phyloP scores from a whole-genome alignment of 139 green algal species.

The Chlorella vulgaris region DNA sequence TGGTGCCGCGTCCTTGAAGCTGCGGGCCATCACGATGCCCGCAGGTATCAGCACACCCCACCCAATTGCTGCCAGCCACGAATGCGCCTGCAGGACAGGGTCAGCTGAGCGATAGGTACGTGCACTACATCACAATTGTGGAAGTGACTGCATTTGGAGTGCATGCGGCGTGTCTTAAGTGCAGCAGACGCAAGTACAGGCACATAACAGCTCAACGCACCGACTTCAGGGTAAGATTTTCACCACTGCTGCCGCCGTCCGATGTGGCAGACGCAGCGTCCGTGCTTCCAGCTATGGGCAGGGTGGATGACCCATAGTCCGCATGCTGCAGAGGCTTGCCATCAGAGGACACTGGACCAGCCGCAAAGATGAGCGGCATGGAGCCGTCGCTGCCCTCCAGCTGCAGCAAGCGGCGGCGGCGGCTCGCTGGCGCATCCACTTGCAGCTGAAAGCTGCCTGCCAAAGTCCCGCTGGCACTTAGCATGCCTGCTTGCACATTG shows the following conservation, averaged over 20 bases:
- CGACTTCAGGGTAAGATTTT: too few relatives aligned
- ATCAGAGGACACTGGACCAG: slow-evolving; percentile 8
- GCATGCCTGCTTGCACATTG: not conserved
- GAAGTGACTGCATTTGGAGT: too few relatives aligned
- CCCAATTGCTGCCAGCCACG: slow-evolving; percentile 28
- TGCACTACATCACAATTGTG: too few relatives aligned
- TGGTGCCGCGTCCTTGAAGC: slow-evolving; percentile 18
- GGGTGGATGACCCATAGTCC: not conserved
- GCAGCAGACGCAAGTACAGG: too few relatives aligned
- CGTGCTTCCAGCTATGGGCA: not conserved
- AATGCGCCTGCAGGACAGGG: too few relatives aligned
- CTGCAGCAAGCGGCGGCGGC: slow-evolving; percentile 4
- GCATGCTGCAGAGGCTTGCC: not conserved
- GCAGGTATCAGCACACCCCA: slow-evolving; percentile 52
- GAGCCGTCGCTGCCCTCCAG: not conserved
- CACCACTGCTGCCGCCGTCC: too few relatives aligned
- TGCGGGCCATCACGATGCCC: slow-evolving; percentile 43
- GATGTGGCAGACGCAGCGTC: not conserved
- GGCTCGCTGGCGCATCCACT: not conserved
- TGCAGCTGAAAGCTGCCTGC: slow-evolving; percentile 16
- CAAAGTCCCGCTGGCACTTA: not conserved
- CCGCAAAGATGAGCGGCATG: slow-evolving; percentile 46
- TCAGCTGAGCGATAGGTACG: not conserved
- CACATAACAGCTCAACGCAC: too few relatives aligned
- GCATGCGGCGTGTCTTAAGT: too few relatives aligned